Conservation (phyloP, 140 eudicot species). For the Cichorium intybus region DNA sequence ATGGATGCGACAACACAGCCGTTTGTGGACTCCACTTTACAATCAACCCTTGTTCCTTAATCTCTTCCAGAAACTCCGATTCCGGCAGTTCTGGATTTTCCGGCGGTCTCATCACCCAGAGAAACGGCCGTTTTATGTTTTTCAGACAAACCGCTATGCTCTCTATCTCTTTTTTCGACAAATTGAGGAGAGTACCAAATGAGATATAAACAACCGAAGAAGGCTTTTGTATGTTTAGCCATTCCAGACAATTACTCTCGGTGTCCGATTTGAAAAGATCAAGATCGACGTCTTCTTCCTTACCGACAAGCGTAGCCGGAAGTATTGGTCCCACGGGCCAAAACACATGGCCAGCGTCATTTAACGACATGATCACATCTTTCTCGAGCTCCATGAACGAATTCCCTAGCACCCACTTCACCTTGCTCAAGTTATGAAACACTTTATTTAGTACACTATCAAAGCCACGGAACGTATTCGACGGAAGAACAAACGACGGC, state of each 20-base stretch:
- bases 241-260: constrained; percentile 20
- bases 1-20: constrained; percentile 29
- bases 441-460: background rate
- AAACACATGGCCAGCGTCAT: constrained; percentile 14
- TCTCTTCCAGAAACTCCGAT: constrained; percentile 17
- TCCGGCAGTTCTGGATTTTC: constrained; percentile 15
- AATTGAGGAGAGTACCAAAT: constrained; percentile 27
- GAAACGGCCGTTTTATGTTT: constrained; percentile 24
- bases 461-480: constrained; percentile 18
- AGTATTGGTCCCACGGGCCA: constrained; percentile 47
- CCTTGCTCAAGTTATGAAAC: constrained; percentile 25
- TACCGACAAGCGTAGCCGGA: constrained; percentile 14
- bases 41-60: constrained; percentile 36
- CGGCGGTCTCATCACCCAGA: constrained; percentile 32
- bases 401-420: constrained; percentile 44
- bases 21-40: constrained; percentile 50
- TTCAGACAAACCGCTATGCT: constrained; percentile 26
- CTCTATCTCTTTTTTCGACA: constrained; percentile 20
- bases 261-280: constrained; percentile 19
- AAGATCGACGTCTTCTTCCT: constrained; percentile 2
- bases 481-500: constrained; percentile 51
- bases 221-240: constrained; percentile 25
- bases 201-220: constrained; percentile 37
- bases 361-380: constrained; percentile 27
- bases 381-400: constrained; percentile 46